phyloP scores from a whole-genome alignment of 2,329 filamentous ascomycete genomes.

The Beauveria sp. region DNA sequence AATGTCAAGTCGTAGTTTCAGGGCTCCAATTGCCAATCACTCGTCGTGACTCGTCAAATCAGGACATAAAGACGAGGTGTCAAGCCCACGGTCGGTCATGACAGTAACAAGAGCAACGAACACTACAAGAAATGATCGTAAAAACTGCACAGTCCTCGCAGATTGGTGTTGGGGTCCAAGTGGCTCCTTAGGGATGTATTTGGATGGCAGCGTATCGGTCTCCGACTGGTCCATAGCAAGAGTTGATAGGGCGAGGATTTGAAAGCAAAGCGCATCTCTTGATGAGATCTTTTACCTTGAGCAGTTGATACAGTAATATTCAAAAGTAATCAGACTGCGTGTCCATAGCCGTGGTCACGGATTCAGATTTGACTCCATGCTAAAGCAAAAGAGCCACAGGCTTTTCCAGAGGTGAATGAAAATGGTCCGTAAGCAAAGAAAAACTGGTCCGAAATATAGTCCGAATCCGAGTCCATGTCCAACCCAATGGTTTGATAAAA shows the following conservation, averaged over 20 bases:
- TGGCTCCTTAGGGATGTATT: neutral
- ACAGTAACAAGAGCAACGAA: neutral
- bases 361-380: neutral
- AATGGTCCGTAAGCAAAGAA: neutral
- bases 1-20: neutral
- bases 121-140: neutral
- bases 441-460: neutral
- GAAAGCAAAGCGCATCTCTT: neutral
- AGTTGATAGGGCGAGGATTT: neutral
- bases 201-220: neutral
- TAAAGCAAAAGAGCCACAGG: neutral
- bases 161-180: neutral
- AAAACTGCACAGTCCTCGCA: neutral
- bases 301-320: constrained; percentile 10
- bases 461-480: constrained; percentile 2
- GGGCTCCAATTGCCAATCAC: neutral
- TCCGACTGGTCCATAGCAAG: neutral
- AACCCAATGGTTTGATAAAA: neutral
- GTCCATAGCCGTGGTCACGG: neutral
- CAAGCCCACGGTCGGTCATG: neutral
- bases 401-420: neutral
- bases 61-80: neutral
- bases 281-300: constrained; percentile 1
- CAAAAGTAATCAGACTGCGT: constrained; percentile 9
- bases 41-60: neutral